phyloP scores from a whole-genome alignment of 495 filamentous ascomycete species.

The Aspergillus asperescens region DNA sequence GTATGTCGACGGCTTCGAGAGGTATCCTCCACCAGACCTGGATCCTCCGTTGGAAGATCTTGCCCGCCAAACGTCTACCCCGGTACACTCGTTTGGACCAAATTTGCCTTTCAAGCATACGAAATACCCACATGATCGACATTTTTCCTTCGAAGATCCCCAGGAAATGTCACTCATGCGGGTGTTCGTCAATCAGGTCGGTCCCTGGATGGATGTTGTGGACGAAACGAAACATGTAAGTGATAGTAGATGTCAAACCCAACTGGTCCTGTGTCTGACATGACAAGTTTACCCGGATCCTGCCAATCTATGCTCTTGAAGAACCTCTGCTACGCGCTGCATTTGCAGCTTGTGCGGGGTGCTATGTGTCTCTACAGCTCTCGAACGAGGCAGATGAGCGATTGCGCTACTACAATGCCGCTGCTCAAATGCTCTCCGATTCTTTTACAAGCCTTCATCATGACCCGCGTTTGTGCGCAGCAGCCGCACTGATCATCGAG shows the following conservation, averaged over 20 bases:
- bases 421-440: slow-evolving; percentile 66
- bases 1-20: slow-evolving; percentile 74
- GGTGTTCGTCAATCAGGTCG: slow-evolving; percentile 86
- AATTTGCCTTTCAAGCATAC: slow-evolving; percentile 26
- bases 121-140: slow-evolving; percentile 28
- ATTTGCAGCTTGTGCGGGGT: slow-evolving; percentile 82
- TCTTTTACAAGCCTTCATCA: slow-evolving; percentile 75
- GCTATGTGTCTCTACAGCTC: slow-evolving; percentile 66
- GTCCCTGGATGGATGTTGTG: slow-evolving; percentile 90
- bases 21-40: slow-evolving; percentile 57
- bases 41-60: slow-evolving; percentile 28
- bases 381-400: slow-evolving; percentile 72
- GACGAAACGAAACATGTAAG: slow-evolving; percentile 77
- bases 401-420: slow-evolving; percentile 73
- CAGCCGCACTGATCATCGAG: slow-evolving; percentile 80
- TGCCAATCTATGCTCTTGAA: slow-evolving; percentile 74
- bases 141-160: slow-evolving; percentile 58
- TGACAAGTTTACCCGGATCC: slow-evolving; percentile 66
- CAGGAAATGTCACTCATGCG: slow-evolving; percentile 85
- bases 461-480: slow-evolving; percentile 82
- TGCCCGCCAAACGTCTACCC: slow-evolving; percentile 13
- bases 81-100: slow-evolving; percentile 25
- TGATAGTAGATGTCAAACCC: not conserved
- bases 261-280: slow-evolving; percentile 13
- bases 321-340: slow-evolving; percentile 92